Evolutionary conservation across 768 basidiomycete genomes (phyloP).

Genomic region (Pulveroboletus sp.): DNA sequence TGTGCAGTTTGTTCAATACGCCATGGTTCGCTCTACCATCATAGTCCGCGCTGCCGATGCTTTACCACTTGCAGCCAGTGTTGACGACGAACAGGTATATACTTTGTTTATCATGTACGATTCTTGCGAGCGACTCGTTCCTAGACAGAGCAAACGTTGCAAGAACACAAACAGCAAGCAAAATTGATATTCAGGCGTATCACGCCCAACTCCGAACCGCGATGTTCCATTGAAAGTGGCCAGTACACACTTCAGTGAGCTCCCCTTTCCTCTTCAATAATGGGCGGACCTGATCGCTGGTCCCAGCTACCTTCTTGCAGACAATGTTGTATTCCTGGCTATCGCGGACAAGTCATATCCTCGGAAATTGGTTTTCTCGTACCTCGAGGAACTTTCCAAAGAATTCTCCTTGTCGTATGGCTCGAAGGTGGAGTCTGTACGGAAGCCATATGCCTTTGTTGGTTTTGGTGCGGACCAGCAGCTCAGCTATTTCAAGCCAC

Average conservation of each 20-base stretch:
- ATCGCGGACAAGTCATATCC: constrained; percentile 98
- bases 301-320: constrained; percentile 85
- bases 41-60: constrained; percentile 84
- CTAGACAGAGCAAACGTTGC: constrained; percentile 88
- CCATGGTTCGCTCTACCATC: constrained; percentile 84
- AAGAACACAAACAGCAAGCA: constrained; percentile 98
- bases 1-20: not conserved
- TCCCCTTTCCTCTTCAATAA: constrained; percentile 16
- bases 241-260: constrained; percentile 92
- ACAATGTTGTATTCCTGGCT: constrained; percentile 92
- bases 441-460: constrained; percentile 98
- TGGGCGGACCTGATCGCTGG: constrained; percentile 4
- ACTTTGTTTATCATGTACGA: not conserved
- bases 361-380: constrained; percentile 94
- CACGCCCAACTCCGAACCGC: constrained; percentile 89
- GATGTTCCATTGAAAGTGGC: constrained; percentile 95
- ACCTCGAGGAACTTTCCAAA: constrained; percentile 93
- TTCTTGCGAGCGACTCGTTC: constrained; percentile 3
- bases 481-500: not conserved
- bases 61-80: constrained; percentile 89
- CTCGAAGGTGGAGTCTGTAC: constrained; percentile 83
- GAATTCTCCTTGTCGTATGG: constrained; percentile 94
- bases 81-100: constrained; percentile 92
- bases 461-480: constrained; percentile 76
- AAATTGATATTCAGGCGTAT: constrained; percentile 95